Percentiles rank a stretch among this genome's conserved stretches.
Evolutionary conservation across 2,329 filamentous ascomycete species (phyloP).

Genomic region (Colletotrichum salicis): DNA sequence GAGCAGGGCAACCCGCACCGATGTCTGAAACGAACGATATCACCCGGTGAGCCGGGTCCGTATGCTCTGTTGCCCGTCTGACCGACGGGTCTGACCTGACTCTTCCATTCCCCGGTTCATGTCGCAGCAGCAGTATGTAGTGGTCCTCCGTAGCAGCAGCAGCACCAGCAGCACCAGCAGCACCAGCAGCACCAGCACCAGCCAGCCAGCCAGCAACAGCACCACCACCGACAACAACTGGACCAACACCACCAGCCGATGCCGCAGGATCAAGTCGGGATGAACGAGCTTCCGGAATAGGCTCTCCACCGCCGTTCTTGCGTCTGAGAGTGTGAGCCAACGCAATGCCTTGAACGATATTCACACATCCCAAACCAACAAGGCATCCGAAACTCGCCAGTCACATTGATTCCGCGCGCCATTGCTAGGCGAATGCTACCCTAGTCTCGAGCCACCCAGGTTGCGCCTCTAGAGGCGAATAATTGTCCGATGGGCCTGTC

Average conservation of each 20-base stretch:
- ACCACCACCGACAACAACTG: neutral
- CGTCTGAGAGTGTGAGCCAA: neutral
- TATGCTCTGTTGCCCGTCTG: neutral
- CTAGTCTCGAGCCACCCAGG: neutral
- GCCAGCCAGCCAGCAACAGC: neutral
- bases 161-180: no score
- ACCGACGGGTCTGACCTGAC: neutral
- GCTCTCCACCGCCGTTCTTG: neutral
- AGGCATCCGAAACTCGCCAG: slow-evolving; percentile 9
- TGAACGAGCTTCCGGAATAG: slow-evolving; percentile 5
- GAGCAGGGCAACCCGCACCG: slow-evolving; percentile 18
- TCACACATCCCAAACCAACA: slow-evolving; percentile 12
- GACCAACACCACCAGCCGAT: neutral
- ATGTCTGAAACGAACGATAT: slow-evolving; percentile 34
- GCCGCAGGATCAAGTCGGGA: neutral
- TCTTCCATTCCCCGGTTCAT: neutral
- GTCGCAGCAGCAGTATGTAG: neutral
- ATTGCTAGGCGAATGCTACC: slow-evolving; percentile 3
- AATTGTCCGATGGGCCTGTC: slow-evolving; percentile 9
- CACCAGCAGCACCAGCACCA: no score
- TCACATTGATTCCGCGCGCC: neutral
- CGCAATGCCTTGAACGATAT: slow-evolving; percentile 9
- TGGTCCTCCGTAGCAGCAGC: no score
- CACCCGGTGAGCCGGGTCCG: slow-evolving; percentile 27
- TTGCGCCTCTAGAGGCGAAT: neutral